Percentiles rank a stretch among this genome's conserved stretches.
phyloP scores from a whole-genome alignment of 768 basidiomycete species.

The Lactarius indigo region DNA sequence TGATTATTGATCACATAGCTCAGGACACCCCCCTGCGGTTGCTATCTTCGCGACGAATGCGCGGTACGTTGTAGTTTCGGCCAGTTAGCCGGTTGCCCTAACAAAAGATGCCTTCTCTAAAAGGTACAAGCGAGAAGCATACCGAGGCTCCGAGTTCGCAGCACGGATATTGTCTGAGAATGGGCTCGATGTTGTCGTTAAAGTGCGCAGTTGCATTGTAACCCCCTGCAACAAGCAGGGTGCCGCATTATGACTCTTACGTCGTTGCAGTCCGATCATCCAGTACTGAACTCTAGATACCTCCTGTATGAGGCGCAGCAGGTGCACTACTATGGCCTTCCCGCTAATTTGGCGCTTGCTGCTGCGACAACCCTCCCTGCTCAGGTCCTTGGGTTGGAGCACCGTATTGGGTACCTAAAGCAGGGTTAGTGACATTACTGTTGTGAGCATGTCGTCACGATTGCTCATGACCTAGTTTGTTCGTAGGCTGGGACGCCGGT shows the following conservation, averaged over 20 bases:
- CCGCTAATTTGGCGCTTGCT: conserved; percentile 60
- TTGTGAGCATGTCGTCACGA: conserved; percentile 31
- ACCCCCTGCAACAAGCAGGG: neutral
- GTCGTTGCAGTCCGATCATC: conserved; percentile 41
- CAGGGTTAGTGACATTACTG: conserved; percentile 63
- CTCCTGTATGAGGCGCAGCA: conserved; percentile 59
- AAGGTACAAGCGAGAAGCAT: conserved; percentile 57
- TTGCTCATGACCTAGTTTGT: neutral
- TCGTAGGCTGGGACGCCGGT: conserved; percentile 64
- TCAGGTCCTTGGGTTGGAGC: conserved; percentile 62
- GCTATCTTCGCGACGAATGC: conserved; percentile 82
- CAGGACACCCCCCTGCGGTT: conserved; percentile 59
- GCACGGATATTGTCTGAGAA: conserved; percentile 55
- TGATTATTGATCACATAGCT: conserved; percentile 1
- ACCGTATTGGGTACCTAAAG: conserved; percentile 69
- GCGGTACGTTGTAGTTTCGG: conserved; percentile 32
- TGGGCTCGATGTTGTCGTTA: conserved; percentile 58
- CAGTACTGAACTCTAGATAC: conserved; percentile 52
- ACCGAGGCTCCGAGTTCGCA: conserved; percentile 62
- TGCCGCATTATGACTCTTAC: neutral
- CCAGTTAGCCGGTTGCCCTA: conserved; percentile 11
- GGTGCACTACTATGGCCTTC: conserved; percentile 69
- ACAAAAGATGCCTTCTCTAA: neutral
- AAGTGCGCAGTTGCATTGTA: conserved; percentile 36
- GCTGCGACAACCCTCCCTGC: conserved; percentile 74